Conservation (phyloP, 768 basidiomycete genomes). For the Phylloporus sp. region DNA sequence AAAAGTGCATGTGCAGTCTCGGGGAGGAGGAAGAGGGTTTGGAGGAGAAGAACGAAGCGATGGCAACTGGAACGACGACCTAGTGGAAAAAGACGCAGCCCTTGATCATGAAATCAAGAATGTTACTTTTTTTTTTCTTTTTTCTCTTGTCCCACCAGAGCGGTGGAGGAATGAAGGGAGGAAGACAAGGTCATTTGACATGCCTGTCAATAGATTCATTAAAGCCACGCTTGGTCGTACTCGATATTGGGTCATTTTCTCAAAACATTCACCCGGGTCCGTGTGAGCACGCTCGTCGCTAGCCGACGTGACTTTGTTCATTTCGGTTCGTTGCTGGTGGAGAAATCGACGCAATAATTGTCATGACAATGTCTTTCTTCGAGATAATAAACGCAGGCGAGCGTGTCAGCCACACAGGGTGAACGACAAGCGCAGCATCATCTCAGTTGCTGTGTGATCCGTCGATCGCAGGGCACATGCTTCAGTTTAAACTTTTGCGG, state of each 20-base stretch:
- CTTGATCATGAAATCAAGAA: too few relatives aligned
- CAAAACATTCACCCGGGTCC: not conserved
- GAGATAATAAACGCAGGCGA: not conserved
- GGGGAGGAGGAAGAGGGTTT: too few relatives aligned
- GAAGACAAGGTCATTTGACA: slow-evolving; percentile 8
- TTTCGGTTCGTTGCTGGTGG: too few relatives aligned
- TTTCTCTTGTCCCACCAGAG: too few relatives aligned
- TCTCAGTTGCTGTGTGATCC: not conserved
- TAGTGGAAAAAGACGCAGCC: not conserved
- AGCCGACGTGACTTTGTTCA: too few relatives aligned
- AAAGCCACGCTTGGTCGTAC: slow-evolving; percentile 7
- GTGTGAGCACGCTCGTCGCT: slow-evolving; percentile 1
- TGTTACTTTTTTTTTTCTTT: too few relatives aligned
- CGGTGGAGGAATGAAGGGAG: too few relatives aligned
- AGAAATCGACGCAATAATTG: too few relatives aligned
- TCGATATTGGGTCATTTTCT: not conserved
- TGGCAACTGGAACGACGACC: slow-evolving; percentile 1
- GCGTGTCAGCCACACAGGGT: slow-evolving; percentile 11
- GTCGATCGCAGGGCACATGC: not conserved
- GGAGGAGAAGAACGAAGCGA: not conserved
- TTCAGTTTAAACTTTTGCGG: slow-evolving; percentile 3
- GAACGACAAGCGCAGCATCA: not conserved
- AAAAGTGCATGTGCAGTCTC: slow-evolving; percentile 15
- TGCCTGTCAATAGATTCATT: slow-evolving; percentile 14
- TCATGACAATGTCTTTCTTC: too few relatives aligned